Conservation (phyloP, 208 protist genomes). For the Naegleria fowleri region DNA sequence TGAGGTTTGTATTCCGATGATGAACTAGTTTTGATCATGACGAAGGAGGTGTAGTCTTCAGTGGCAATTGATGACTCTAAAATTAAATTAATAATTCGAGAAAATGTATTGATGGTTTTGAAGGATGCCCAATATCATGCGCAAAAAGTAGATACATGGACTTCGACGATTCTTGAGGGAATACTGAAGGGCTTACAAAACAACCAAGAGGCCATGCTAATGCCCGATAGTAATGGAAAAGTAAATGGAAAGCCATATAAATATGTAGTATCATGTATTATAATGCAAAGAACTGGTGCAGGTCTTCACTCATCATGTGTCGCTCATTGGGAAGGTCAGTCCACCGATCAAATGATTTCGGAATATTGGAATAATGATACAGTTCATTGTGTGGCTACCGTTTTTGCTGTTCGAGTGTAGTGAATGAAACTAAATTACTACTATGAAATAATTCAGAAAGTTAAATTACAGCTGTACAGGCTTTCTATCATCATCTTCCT, state of each 20-base stretch:
- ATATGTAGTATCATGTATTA: conserved; percentile 15
- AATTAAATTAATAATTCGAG: conserved; percentile 3
- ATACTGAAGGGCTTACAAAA: conserved; percentile 7
- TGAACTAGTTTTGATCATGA: too few relatives aligned
- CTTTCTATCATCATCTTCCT: not conserved
- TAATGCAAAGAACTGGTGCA: conserved; percentile 22
- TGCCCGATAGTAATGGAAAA: not conserved
- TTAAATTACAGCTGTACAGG: not conserved
- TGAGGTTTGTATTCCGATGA: not conserved
- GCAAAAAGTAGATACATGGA: conserved; percentile 21
- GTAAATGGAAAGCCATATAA: conserved; percentile 5
- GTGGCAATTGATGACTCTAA: not conserved
- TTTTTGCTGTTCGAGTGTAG: conserved; percentile 4
- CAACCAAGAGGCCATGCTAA: not conserved
- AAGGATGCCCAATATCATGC: not conserved
- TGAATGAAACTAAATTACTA: too few relatives aligned
- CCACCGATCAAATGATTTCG: not conserved
- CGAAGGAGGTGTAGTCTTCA: not conserved
- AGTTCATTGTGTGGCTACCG: not conserved
- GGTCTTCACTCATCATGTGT: conserved; percentile 5
- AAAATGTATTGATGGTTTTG: not conserved
- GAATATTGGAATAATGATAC: conserved; percentile 21
- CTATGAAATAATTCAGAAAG: too few relatives aligned
- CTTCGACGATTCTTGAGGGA: not conserved
- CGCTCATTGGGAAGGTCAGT: not conserved